Base-by-base conservation (phyloP, 257 asterid genomes). In the Solanum chilense region DNA sequence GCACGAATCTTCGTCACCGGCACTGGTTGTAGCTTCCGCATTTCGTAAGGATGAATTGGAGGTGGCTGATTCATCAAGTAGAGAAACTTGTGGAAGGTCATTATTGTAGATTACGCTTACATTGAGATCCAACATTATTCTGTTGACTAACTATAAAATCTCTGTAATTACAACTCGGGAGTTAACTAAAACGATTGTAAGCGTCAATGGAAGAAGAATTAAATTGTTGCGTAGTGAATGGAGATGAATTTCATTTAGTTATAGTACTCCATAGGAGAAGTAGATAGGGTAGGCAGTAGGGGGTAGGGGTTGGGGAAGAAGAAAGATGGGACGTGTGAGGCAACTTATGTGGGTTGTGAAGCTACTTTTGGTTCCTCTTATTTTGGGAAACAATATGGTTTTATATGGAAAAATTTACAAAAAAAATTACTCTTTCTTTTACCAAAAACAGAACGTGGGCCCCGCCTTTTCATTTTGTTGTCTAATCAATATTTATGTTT, bases 111-210 rank as follows among this genome's bases (percentile, higher is more conserved):
- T 91, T 33, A 85, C 88, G 73, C 85, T 87, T 87, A 90, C 90
- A 86, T 94, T 94, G 88, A 94, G 98, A 93, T 94, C 98, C 88
- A 93, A 90, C 95, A 92, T 92, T 73, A n/a, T 47, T 85, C 21
- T 71, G 71, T 42, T 42, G 49, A 85, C 56, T 42, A 49, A 33
- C 9, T 23, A 37, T 27, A 45, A 27, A 27, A 27, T 27, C 6
- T 6, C 62, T 52, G 62, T 52, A 52, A 16, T 6, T 52, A 52
- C 41, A 27, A 78, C 25, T 25, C 29, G 37, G 3, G 29, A 29
- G 68, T 18, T 47, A 16, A 16, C 21, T 20, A 80, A 47, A 47
- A 80, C 3, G 27, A 80, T 13, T 49, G 10, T 3, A 56, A 14
- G 60, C 21, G 25, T 56, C 47, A 52, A 76, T 76, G 37, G 29